A percentile compares a stretch with the other conserved stretches of the same genome.
Evolutionary conservation across 1,284 basidiomycete genomes (phyloP).

Genomic region (Acaromyces ingoldii): DNA sequence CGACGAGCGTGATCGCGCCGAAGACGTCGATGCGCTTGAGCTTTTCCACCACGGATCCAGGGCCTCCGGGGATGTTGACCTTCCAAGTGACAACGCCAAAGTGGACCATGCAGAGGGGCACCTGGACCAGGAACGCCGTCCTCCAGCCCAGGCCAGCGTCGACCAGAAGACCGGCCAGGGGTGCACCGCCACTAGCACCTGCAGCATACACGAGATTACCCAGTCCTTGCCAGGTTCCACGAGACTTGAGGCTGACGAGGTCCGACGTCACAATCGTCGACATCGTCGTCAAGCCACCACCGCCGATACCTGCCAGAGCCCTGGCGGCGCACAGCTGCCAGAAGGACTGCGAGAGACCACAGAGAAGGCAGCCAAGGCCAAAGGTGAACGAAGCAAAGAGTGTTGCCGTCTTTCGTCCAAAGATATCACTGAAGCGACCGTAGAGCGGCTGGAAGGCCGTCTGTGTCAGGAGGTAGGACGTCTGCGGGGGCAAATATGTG

Average conservation of each 20-base stretch:
- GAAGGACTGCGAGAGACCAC: slow-evolving; percentile 45
- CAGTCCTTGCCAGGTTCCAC: slow-evolving; percentile 54
- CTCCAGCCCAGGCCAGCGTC: slow-evolving; percentile 43
- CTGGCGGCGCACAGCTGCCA: slow-evolving; percentile 48
- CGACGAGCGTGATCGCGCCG: slow-evolving; percentile 51
- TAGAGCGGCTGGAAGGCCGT: slow-evolving; percentile 51
- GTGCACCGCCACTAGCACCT: slow-evolving; percentile 50
- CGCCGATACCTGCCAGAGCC: slow-evolving; percentile 54
- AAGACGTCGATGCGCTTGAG: slow-evolving; percentile 53
- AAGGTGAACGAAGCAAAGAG: slow-evolving; percentile 47
- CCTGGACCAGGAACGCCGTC: slow-evolving; percentile 50
- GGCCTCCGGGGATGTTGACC: slow-evolving; percentile 52
- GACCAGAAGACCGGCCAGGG: slow-evolving; percentile 39
- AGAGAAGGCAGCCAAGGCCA: slow-evolving; percentile 42
- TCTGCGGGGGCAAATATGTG: slow-evolving; percentile 8
- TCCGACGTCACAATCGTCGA: slow-evolving; percentile 54
- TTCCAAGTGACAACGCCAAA: slow-evolving; percentile 51
- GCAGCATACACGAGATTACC: slow-evolving; percentile 50
- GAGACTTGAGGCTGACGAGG: slow-evolving; percentile 53
- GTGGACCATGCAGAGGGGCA: slow-evolving; percentile 51
- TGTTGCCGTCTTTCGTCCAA: slow-evolving; percentile 47
- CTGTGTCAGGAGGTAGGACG: slow-evolving; percentile 48
- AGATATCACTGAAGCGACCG: slow-evolving; percentile 47
- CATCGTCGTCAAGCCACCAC: slow-evolving; percentile 54
- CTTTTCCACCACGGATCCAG: slow-evolving; percentile 51